phyloP scores from a whole-genome alignment of 2,329 filamentous ascomycete genomes.

The Pseudogymnoascus sp. region DNA sequence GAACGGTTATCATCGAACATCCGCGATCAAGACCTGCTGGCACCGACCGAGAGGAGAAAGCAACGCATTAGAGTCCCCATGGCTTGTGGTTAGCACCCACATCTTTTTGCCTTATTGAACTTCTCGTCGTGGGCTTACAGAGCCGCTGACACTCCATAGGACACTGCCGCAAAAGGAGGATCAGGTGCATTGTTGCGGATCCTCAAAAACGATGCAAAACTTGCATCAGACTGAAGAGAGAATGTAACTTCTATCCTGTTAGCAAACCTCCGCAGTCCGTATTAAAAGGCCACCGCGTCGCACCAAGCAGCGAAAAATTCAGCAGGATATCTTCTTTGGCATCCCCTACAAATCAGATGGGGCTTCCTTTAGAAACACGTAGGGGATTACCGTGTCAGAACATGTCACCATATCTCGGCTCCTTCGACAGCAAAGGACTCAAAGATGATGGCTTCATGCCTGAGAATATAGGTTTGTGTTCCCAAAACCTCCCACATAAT shows the following conservation, averaged over 20 bases:
- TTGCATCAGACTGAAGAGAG: slow-evolving; percentile 89
- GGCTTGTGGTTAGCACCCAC: slow-evolving; percentile 72
- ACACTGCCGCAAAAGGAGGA: slow-evolving; percentile 88
- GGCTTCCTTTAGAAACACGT: slow-evolving; percentile 35
- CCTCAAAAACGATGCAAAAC: slow-evolving; percentile 74
- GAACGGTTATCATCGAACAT: slow-evolving; percentile 46
- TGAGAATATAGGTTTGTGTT: slow-evolving; percentile 45
- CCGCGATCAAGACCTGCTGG: slow-evolving; percentile 32
- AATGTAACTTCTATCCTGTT: slow-evolving; percentile 87
- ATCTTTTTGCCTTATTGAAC: slow-evolving; percentile 11
- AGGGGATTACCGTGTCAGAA: slow-evolving; percentile 13
- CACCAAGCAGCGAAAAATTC: not conserved
- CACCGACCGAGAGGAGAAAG: slow-evolving; percentile 58
- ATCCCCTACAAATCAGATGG: slow-evolving; percentile 40
- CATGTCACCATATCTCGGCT: slow-evolving; percentile 40
- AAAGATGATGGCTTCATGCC: slow-evolving; percentile 32
- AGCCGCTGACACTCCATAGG: slow-evolving; percentile 43
- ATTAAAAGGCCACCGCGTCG: slow-evolving; percentile 35
- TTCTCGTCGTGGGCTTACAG: slow-evolving; percentile 7
- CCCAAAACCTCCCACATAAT: slow-evolving; percentile 43
- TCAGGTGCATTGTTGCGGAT: slow-evolving; percentile 78
- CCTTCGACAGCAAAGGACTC: slow-evolving; percentile 34
- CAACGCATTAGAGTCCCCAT: slow-evolving; percentile 95
- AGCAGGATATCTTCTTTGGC: slow-evolving; percentile 30
- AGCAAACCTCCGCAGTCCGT: slow-evolving; percentile 58